phyloP scores from a whole-genome alignment of 208 protist species.

The Acanthamoeba lenticulata region DNA sequence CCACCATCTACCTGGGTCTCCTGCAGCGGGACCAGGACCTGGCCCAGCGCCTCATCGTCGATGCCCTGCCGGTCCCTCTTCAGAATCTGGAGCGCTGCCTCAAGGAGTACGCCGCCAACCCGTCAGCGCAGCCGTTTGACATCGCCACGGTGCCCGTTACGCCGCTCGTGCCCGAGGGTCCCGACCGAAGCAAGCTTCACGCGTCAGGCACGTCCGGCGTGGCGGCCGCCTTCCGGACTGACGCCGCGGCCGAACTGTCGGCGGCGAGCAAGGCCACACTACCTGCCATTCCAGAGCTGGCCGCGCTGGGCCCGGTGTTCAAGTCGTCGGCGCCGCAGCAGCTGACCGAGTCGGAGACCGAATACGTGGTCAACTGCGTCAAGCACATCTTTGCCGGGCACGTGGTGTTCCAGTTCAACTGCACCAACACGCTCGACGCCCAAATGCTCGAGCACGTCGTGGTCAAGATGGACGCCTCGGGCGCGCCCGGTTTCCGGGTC shows the following conservation, averaged over 20 bases:
- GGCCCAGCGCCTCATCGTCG: background rate
- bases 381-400: conserved; percentile 94
- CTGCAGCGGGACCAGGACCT: conserved; percentile 89
- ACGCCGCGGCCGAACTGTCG: background rate
- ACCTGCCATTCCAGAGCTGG: conserved; percentile 84
- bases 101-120: conserved; percentile 62
- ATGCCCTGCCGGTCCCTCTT: conserved; percentile 63
- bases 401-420: conserved; percentile 95
- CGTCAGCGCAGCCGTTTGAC: conserved; percentile 64
- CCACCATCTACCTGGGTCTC: conserved; percentile 92
- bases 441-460: conserved; percentile 91
- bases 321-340: conserved; percentile 86
- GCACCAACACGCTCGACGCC: conserved; percentile 95
- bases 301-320: conserved; percentile 81
- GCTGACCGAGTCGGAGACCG: conserved; percentile 96
- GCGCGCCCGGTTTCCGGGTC: background rate
- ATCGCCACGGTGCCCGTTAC: conserved; percentile 55
- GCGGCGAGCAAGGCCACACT: conserved; percentile 56
- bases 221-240: background rate
- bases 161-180: background rate
- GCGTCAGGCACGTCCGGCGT: background rate
- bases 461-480: conserved; percentile 83
- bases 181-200: background rate
- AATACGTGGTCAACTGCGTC: conserved; percentile 97
- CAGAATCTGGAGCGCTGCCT: conserved; percentile 74